Evolutionary conservation across 441 rosid species (phyloP), one percentile per base, ranked within the genome.

Genomic region (Erodium moschatum): DNA sequence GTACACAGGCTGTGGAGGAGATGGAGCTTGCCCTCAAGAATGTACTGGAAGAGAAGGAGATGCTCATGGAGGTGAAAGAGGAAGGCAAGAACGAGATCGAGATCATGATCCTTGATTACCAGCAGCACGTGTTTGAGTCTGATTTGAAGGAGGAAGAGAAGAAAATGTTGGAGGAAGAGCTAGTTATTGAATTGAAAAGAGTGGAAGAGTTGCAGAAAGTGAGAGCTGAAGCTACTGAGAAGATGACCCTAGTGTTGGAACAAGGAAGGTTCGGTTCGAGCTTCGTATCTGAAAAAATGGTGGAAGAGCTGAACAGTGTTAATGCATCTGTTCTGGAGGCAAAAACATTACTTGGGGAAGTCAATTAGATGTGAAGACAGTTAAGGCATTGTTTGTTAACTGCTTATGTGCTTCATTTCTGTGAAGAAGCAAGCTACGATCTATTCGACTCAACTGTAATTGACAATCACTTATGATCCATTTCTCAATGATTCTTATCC

Each of bases 121-220:
- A 84, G 31, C 86, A 87, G 70, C 81, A 73, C 0, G 83, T 82
- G 18, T 85, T 83, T 65, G 89, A 87, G 24, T 65, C 72, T 0
- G 85, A 84, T 50, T 67, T 87, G 79, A 86, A 79, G 70, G 84
- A 72, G 16, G 86, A 74, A 9, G 98, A 91, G 82, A 75, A 54
- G 20, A 65, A 77, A 78, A 54, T 71, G 13, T 42, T 83, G 70
- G 35, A 33, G 31, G 27, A 29, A 29, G 44, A 58, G 13, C 46
- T 29, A 44, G 9, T 5, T 15, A 12, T 19, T 0, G 81, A 75
- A 31, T 68, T 69, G 67, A 38, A 58, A 60, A 81, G 68, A 75
- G 64, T 68, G 10, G 83, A 84, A 73, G 82, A 77, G 62, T 8
- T 87, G 64, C 75, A 71, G 21, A 62, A 9, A 66, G 62, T 24